These are phyloP conservation scores for Bryoerythrophyllum caledonicum DNA, from an alignment of 225 moss, liverwort and hornwort species.

Conservation along the genomic window DNA sequence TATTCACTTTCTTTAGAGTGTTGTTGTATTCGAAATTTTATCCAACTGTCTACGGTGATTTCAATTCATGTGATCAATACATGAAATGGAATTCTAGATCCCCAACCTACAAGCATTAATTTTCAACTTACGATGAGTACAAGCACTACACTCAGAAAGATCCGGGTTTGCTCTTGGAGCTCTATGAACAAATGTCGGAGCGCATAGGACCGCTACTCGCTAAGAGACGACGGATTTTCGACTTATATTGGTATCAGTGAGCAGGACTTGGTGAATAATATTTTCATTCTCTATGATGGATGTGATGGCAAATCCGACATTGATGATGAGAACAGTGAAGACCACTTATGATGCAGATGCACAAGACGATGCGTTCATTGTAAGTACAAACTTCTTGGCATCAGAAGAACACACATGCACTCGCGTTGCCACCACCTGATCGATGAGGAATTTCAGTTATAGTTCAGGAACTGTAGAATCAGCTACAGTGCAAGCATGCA, in stretches of 20 bases:
- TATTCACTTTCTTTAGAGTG: not conserved
- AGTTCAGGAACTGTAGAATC: too few species aligned
- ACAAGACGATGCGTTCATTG: too few species aligned
- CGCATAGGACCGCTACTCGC: conserved; percentile 62
- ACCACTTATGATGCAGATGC: too few species aligned
- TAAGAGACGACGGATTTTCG: conserved; percentile 62
- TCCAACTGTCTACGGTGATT: not conserved
- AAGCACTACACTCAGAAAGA: conserved; percentile 63
- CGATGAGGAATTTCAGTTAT: too few species aligned
- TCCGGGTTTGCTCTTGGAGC: conserved; percentile 58
- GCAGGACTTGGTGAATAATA: conserved; percentile 59
- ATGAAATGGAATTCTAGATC: not conserved
- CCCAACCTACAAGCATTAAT: too few species aligned
- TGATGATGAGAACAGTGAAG: conserved; percentile 61
- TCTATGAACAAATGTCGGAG: conserved; percentile 64
- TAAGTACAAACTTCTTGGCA: too few species aligned
- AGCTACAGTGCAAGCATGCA: too few species aligned
- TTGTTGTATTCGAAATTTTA: not conserved
- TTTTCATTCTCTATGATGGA: conserved; percentile 53
- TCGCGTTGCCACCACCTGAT: too few species aligned
- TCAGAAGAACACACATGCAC: too few species aligned
- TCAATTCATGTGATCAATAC: not conserved
- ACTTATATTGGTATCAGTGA: conserved; percentile 60
- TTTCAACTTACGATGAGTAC: conserved; percentile 60
- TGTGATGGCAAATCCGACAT: conserved; percentile 54